Percentiles rank a stretch among this genome's conserved stretches.
Conservation (phyloP, 306 rosid genomes). For the Rosa persica region DNA sequence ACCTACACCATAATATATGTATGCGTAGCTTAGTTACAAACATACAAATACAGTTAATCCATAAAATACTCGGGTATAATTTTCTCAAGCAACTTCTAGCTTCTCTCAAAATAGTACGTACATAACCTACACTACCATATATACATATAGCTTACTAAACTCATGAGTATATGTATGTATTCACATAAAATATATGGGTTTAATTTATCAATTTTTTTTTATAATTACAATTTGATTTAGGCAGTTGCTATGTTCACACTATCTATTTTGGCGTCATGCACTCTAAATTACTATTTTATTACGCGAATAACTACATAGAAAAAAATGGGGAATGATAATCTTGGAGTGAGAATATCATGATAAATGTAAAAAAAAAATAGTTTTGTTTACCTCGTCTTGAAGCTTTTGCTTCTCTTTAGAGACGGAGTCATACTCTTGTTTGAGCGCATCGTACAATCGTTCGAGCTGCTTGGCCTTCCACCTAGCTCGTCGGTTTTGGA, state of each 20-base stretch:
- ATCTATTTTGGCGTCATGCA: neutral
- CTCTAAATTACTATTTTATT: neutral
- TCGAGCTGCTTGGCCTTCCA: constrained; percentile 93
- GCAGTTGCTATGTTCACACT: neutral
- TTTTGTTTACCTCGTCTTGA: constrained; percentile 62
- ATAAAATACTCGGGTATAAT: neutral
- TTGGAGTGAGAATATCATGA: neutral
- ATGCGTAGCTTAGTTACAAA: neutral
- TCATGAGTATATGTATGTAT: no score
- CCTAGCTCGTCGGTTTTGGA: constrained; percentile 89
- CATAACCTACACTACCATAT: constrained; percentile 37
- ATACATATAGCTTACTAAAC: neutral
- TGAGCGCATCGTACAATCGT: constrained; percentile 70
- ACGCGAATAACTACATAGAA: neutral
- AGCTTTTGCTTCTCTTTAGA: constrained; percentile 69
- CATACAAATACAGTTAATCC: neutral
- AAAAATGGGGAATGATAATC: neutral
- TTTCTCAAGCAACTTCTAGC: constrained; percentile 27
- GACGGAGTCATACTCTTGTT: constrained; percentile 65
- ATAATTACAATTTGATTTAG: no score
- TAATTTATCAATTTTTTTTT: neutral
- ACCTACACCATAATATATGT: constrained; percentile 38
- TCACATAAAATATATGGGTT: neutral
- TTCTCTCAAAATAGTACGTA: constrained; percentile 43
- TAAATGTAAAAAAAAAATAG: neutral